Evolutionary conservation across 2,329 filamentous ascomycete genomes (phyloP).

Genomic region (Stagonosporopsis vannaccii): DNA sequence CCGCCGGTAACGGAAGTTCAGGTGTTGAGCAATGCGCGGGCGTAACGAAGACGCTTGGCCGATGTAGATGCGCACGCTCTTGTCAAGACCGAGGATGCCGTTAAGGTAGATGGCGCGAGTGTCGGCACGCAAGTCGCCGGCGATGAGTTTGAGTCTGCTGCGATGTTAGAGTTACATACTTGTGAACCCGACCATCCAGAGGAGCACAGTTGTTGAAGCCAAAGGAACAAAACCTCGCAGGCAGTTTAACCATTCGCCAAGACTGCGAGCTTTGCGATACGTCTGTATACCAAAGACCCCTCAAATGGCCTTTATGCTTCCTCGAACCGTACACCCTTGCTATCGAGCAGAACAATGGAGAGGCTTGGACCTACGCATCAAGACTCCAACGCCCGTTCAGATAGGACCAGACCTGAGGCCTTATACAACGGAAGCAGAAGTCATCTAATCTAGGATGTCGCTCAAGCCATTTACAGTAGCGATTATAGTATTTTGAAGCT

Average conservation of each 20-base stretch:
- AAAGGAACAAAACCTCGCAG: neutral
- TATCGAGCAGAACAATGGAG: neutral
- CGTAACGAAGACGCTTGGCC: conserved; percentile 42
- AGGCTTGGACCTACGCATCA: conserved; percentile 17
- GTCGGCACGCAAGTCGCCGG: conserved; percentile 34
- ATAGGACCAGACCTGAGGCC: conserved; percentile 33
- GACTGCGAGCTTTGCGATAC: neutral
- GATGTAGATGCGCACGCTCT: conserved; percentile 37
- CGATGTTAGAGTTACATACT: neutral
- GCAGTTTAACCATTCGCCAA: neutral
- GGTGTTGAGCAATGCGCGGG: conserved; percentile 38
- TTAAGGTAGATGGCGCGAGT: conserved; percentile 37
- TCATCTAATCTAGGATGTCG: conserved; percentile 29
- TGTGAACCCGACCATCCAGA: neutral
- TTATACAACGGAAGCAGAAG: conserved; percentile 28
- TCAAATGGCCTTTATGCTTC: neutral
- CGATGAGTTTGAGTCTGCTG: conserved; percentile 27
- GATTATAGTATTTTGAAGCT: conserved; percentile 22
- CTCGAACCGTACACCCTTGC: neutral
- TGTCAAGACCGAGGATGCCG: conserved; percentile 35
- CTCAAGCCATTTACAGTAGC: conserved; percentile 32
- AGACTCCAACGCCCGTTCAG: conserved; percentile 31
- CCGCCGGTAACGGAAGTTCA: conserved; percentile 45
- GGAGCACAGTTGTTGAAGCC: neutral
- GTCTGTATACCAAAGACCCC: neutral